These are phyloP conservation scores for Globisporangium carolinianum DNA, from an alignment of 352 stramenopile genomes.

Conservation along the genomic window DNA sequence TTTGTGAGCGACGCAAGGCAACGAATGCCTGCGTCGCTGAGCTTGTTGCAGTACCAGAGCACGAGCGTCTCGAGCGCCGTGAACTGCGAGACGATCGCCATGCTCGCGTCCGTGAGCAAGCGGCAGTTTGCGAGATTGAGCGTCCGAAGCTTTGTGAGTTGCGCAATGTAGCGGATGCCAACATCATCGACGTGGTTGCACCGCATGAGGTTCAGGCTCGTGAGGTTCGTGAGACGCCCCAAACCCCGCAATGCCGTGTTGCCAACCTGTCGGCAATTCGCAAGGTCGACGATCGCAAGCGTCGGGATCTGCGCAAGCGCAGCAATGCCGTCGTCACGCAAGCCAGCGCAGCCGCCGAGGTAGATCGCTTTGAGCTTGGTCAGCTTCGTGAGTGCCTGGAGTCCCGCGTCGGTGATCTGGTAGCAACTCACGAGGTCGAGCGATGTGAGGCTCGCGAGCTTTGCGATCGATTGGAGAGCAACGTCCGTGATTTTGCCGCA, in stretches of 20 bases:
- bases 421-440: slow-evolving; percentile 80
- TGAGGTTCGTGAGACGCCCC: slow-evolving; percentile 47
- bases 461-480: slow-evolving; percentile 37
- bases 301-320: slow-evolving; percentile 27
- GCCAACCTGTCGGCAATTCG: slow-evolving; percentile 70
- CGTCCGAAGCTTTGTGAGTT: slow-evolving; percentile 43
- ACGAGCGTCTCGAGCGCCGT: slow-evolving; percentile 51
- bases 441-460: slow-evolving; percentile 46
- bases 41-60: slow-evolving; percentile 83
- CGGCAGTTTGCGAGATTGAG: slow-evolving; percentile 82
- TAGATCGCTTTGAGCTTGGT: slow-evolving; percentile 57
- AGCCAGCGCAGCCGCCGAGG: slow-evolving; percentile 45
- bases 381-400: slow-evolving; percentile 30
- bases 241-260: slow-evolving; percentile 51
- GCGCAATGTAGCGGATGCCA: slow-evolving; percentile 35
- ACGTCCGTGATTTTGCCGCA: slow-evolving; percentile 63
- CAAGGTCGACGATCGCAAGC: slow-evolving; percentile 59
- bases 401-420: slow-evolving; percentile 47
- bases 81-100: slow-evolving; percentile 35
- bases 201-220: slow-evolving; percentile 74
- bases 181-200: slow-evolving; percentile 65
- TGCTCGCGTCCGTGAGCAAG: slow-evolving; percentile 52
- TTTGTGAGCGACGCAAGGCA: slow-evolving; percentile 33
- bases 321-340: slow-evolving; percentile 56
- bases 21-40: slow-evolving; percentile 54